Percentiles rank a stretch among this genome's conserved stretches.
These are phyloP conservation scores for Schizonepeta tenuifolia DNA, from an alignment of 257 asterid species.

Conservation along the genomic window DNA sequence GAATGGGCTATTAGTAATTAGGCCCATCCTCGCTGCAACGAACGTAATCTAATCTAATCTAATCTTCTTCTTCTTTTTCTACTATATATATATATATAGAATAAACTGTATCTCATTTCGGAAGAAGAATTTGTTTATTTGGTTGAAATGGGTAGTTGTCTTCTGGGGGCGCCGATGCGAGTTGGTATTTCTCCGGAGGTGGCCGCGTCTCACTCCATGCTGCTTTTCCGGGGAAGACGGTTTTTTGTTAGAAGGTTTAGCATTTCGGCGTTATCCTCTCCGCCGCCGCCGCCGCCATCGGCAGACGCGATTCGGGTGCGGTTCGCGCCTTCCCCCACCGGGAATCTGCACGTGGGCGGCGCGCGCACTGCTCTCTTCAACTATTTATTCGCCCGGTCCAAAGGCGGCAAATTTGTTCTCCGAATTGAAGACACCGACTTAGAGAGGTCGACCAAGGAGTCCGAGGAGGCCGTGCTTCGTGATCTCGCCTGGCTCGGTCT, in stretches of 20 bases:
- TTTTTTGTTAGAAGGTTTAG: conserved; percentile 42
- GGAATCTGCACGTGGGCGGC: conserved; percentile 97
- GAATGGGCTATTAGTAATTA: not conserved
- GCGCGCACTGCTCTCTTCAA: conserved; percentile 98
- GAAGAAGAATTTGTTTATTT: not conserved
- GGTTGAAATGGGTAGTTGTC: conserved; percentile 45
- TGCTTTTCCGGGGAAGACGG: conserved; percentile 36
- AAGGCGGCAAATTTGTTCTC: conserved; percentile 84
- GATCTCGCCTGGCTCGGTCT: conserved; percentile 98
- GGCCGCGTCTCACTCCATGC: conserved; percentile 44
- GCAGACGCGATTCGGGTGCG: conserved; percentile 71
- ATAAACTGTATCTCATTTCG: too few relatives aligned
- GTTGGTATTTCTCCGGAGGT: conserved; percentile 37
- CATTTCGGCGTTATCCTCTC: conserved; percentile 51
- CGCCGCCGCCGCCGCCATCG: conserved; percentile 24
- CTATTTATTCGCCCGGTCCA: conserved; percentile 87
- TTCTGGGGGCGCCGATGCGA: conserved; percentile 50
- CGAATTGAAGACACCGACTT: conserved; percentile 96
- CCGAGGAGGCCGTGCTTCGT: conserved; percentile 86
- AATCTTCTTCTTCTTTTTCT: not conserved
- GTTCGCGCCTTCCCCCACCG: conserved; percentile 98
- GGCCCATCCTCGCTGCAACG: conserved; percentile 11
- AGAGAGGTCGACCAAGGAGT: conserved; percentile 94
- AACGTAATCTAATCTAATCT: conserved; percentile 27
- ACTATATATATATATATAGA: too few relatives aligned